phyloP scores from a whole-genome alignment of 345 rosid species.

The Eucalyptus pauciflora region DNA sequence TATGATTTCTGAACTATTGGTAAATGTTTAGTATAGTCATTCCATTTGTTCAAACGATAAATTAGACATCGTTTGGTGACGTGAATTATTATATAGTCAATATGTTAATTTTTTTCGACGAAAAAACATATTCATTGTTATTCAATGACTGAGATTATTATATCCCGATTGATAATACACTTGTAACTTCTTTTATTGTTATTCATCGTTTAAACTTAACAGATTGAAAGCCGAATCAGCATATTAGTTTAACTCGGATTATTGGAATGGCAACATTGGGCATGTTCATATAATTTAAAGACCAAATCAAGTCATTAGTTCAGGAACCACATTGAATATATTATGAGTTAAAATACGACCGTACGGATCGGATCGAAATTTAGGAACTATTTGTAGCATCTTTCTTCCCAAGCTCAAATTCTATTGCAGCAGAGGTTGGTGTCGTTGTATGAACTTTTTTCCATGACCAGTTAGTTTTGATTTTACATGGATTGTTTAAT shows the following conservation, averaged over 20 bases:
- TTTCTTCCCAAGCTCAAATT: not conserved
- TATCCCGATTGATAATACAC: no score
- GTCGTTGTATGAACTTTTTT: not conserved
- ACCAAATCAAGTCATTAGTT: no score
- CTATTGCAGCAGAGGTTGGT: not conserved
- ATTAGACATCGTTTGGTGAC: not conserved
- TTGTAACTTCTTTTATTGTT: not conserved
- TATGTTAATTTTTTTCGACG: not conserved
- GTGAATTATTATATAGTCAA: not conserved
- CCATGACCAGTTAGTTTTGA: not conserved
- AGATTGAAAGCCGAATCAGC: not conserved
- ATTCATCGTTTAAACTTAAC: not conserved
- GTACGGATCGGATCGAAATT: no score
- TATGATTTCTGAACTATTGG: not conserved
- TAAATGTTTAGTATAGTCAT: not conserved
- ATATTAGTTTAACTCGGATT: not conserved
- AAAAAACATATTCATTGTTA: not conserved
- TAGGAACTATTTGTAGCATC: not conserved
- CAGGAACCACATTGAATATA: rapidly evolving
- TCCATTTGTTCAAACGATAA: not conserved
- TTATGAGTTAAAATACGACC: not conserved
- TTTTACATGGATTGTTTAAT: not conserved
- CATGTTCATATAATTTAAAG: not conserved
- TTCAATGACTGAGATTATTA: not conserved
- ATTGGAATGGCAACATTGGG: rapidly evolving